Evolutionary conservation across 2,329 filamentous ascomycete genomes (phyloP), one percentile per base, ranked within the genome.

Genomic region (Piedraia hortae): DNA sequence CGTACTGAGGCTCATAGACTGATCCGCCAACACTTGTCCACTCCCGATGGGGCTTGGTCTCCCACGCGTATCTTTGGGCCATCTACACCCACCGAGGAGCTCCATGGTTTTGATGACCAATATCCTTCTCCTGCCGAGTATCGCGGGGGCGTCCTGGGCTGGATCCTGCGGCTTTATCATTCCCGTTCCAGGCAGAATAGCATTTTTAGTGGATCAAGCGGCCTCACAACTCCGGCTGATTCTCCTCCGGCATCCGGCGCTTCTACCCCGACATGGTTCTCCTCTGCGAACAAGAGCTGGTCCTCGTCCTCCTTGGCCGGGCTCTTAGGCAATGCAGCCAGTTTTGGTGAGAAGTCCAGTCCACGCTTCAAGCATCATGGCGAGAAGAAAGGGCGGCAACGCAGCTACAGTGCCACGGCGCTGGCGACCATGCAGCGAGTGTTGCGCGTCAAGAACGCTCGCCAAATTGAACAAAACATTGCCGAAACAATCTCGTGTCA

Each of bases 401-500:
- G 44, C 35, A 36, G 37, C 23, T 10, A 22, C 14, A 37, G 37
- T 24, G 39, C 39, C 12, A 45, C 43, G 6, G 41, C 48, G 6
- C 25, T 32, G 4, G 34, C 35, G 2, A 38, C 36, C 5, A 29
- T 50, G 18, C 38, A 38, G 13, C 30, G 32, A 4, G 45, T 42
- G 26, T 28, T 42, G 4, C 42, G 40, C 22, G 36, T 45, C 4
- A 51, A 53, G 23, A 50, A 62, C 9, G 53, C 63, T 28, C 54
- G 59, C 19, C 50, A 53, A 25, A 61, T 67, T 32, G 62, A 58
- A 3, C 50, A 61, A 3, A 59, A 67, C 36, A 58, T 69, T 28
- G 59, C 59, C 7, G 58, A 62, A 26, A 80, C 72, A 9, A 57
- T 90, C 10, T 65, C 67, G 16, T 62, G 78, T 3, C 78, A 90